Evolutionary conservation across 768 basidiomycete genomes (phyloP).

Genomic region (Tylopilus vinaceipallidus): DNA sequence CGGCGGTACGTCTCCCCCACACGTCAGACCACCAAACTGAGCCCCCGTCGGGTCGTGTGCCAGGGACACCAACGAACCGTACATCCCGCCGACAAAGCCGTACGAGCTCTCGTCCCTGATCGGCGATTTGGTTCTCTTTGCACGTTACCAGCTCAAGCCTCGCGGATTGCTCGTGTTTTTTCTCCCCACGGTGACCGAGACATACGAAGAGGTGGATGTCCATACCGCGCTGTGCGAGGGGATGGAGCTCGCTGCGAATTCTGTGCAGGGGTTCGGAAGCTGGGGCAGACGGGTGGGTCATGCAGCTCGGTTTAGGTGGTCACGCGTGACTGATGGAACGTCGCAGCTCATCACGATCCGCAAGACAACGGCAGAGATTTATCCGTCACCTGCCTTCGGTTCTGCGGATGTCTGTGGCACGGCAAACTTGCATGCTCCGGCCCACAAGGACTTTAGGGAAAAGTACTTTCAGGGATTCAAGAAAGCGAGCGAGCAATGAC

Average conservation of each 20-base stretch:
- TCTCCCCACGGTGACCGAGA: slow-evolving; percentile 87
- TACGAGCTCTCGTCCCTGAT: slow-evolving; percentile 89
- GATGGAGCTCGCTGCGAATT: slow-evolving; percentile 87
- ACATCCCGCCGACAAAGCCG: slow-evolving; percentile 86
- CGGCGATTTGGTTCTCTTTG: slow-evolving; percentile 74
- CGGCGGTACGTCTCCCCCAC: slow-evolving; percentile 44
- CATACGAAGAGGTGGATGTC: slow-evolving; percentile 87
- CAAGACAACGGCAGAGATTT: slow-evolving; percentile 51
- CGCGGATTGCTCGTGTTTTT: slow-evolving; percentile 93
- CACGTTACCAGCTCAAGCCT: slow-evolving; percentile 82
- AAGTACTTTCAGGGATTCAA: slow-evolving; percentile 87
- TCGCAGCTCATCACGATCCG: slow-evolving; percentile 90
- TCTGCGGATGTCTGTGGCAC: slow-evolving; percentile 11
- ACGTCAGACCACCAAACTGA: not conserved
- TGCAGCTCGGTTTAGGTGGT: not conserved
- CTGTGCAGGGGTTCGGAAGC: slow-evolving; percentile 88
- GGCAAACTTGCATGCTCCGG: slow-evolving; percentile 56
- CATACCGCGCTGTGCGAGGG: slow-evolving; percentile 76
- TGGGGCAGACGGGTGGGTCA: slow-evolving; percentile 86
- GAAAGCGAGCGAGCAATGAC: slow-evolving; percentile 30
- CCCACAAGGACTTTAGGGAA: slow-evolving; percentile 85
- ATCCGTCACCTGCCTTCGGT: slow-evolving; percentile 57
- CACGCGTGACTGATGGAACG: slow-evolving; percentile 1
- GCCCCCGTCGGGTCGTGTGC: not conserved
- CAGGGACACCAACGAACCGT: slow-evolving; percentile 54